phyloP scores from a whole-genome alignment of 495 filamentous ascomycete genomes.

The Lasiosphaeria hispida region DNA sequence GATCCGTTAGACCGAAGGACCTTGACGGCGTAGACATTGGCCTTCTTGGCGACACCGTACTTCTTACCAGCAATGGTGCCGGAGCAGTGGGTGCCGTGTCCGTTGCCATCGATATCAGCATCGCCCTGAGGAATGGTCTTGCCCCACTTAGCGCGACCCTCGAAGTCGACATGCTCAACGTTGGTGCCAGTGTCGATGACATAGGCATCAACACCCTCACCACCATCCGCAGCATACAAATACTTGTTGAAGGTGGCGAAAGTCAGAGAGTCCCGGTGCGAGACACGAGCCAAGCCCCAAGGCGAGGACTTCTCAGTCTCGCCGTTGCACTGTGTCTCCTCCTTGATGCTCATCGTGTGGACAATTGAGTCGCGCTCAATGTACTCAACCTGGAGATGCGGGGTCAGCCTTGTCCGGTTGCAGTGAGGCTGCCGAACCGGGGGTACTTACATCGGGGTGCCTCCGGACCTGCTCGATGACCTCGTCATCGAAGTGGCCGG shows the following conservation, averaged over 20 bases:
- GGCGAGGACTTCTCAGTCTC: conserved; percentile 85
- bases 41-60: conserved; percentile 99
- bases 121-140: conserved; percentile 89
- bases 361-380: conserved; percentile 94
- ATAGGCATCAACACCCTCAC: conserved; percentile 98
- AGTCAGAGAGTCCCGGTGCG: conserved; percentile 79
- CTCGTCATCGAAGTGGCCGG: conserved; percentile 92
- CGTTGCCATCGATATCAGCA: conserved; percentile 90
- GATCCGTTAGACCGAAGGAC: conserved; percentile 96
- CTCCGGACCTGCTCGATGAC: conserved; percentile 90
- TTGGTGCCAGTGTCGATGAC: conserved; percentile 98
- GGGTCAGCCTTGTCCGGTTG: conserved; percentile 14
- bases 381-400: conserved; percentile 75
- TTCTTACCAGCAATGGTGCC: conserved; percentile 97
- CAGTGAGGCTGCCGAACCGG: neutral
- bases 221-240: conserved; percentile 83
- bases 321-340: conserved; percentile 36
- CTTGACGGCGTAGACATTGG: conserved; percentile 94
- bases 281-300: conserved; percentile 97
- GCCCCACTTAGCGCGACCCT: conserved; percentile 92
- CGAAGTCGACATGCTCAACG: conserved; percentile 91
- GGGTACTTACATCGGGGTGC: conserved; percentile 88
- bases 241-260: conserved; percentile 98
- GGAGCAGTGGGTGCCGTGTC: conserved; percentile 99
- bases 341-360: conserved; percentile 59